Conservation (phyloP, 257 asterid genomes). For the Striga asiatica region DNA sequence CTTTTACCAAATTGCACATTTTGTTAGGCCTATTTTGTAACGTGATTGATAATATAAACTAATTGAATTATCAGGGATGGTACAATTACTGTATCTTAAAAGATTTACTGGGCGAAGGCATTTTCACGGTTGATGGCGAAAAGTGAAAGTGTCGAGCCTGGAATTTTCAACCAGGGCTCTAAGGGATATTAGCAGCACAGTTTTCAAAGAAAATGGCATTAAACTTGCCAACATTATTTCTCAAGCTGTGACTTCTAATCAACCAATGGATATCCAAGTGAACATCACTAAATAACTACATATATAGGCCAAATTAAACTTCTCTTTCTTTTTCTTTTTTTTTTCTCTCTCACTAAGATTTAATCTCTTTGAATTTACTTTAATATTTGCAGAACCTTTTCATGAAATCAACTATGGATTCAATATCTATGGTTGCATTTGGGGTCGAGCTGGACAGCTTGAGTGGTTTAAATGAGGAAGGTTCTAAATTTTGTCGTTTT, state of each 20-base stretch:
- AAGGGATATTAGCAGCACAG: constrained; percentile 54
- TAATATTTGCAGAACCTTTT: constrained; percentile 35
- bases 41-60: neutral
- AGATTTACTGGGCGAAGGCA: constrained; percentile 63
- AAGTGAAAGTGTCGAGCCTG: constrained; percentile 60
- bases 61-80: constrained; percentile 34
- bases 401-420: constrained; percentile 43
- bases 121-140: constrained; percentile 73
- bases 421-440: constrained; percentile 39
- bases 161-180: constrained; percentile 64
- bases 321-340: too few relatives aligned
- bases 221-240: constrained; percentile 39
- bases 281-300: too few relatives aligned
- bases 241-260: constrained; percentile 27
- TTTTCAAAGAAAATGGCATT: constrained; percentile 39
- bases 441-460: constrained; percentile 40
- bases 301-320: too few relatives aligned
- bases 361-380: too few relatives aligned
- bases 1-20: too few relatives aligned
- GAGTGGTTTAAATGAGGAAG: constrained; percentile 40
- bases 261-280: constrained; percentile 54
- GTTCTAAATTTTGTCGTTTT: constrained; percentile 25
- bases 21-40: too few relatives aligned
- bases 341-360: too few relatives aligned
- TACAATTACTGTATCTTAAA: constrained; percentile 30